Evolutionary conservation across 768 basidiomycete species (phyloP), one percentile per base, ranked within the genome.

Genomic region (Trametes maxima): DNA sequence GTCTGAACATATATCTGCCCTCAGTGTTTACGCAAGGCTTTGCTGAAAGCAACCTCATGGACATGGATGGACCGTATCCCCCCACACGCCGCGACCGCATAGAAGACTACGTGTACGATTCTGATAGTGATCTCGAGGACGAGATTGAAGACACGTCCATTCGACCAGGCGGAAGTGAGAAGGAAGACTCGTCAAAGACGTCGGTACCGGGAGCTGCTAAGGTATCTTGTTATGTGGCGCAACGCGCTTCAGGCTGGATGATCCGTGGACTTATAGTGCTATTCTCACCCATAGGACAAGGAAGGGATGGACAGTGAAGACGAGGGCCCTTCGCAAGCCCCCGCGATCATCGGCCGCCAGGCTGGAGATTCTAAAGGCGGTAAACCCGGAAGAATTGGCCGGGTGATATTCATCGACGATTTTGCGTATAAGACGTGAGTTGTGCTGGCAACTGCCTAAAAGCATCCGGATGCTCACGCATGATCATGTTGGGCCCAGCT

Each of bases 61-160:
- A 62, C 44, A 51, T 62, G 33, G 54, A 51, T 33, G 60, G 48
- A 2, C 60, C 60, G 1, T 62, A 56, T 17, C 60, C 60, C 8
- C n/a, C 60, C 19, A 17, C 46, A 10, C 45, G 53, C 1, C 22
- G 28, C 1, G 2, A 40, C 5, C 19, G 16, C 4, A 24, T 35
- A 6, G 3, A 10, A 10, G 33, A 36, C 36, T 62, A 62, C 37
- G 60, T 39, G 25, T 62, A 62, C 22, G 33, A 11, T 1, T 35
- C 19, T 8, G 60, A 62, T 36, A 62, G 60, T 33, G 60, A 62
- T 21, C 60, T 62, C 2, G 60, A 56, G 5, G 60, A 62, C 13
- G 42, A 55, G 44, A 14, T 42, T 11, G 4, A 42, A 14, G 13
- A 42, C 12, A 4, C 3, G 13, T 2, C 40, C 14, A 42, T 4